A percentile compares a stretch with the other conserved stretches of the same genome.
These are phyloP conservation scores for Aspergillus proliferans DNA, from an alignment of 2,329 filamentous ascomycete species.

Conservation along the genomic window DNA sequence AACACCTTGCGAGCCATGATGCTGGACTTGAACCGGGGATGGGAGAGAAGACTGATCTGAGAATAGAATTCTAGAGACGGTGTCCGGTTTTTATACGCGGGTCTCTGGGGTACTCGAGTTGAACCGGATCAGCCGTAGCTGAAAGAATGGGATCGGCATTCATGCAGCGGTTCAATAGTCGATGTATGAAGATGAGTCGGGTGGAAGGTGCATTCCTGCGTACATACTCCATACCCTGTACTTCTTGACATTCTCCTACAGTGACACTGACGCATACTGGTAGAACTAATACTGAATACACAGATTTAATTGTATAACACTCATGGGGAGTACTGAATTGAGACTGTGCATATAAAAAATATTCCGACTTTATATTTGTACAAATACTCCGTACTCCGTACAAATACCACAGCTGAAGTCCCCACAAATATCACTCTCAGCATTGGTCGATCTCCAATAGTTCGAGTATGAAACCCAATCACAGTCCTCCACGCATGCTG, in stretches of 20 bases:
- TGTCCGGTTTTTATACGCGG: too few relatives aligned
- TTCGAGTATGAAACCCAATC: neutral
- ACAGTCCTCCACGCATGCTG: neutral
- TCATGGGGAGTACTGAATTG: too few relatives aligned
- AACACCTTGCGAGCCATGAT: slow-evolving; percentile 12
- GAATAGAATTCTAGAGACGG: too few relatives aligned
- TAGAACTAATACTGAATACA: too few relatives aligned
- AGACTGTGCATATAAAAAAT: too few relatives aligned
- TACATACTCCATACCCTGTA: neutral
- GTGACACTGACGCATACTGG: neutral
- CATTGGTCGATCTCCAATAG: neutral
- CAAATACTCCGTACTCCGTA: too few relatives aligned
- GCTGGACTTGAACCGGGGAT: neutral
- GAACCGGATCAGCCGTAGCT: too few relatives aligned
- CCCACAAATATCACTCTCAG: neutral
- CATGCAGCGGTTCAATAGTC: neutral
- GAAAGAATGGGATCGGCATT: neutral
- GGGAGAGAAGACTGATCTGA: neutral
- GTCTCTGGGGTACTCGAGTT: too few relatives aligned
- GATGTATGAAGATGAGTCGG: neutral
- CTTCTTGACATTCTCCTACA: neutral
- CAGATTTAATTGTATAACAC: too few relatives aligned
- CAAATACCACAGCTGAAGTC: too few relatives aligned
- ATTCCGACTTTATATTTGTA: too few relatives aligned
- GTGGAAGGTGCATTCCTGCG: neutral